phyloP scores from a whole-genome alignment of 371 early-diverging fungal genomes.

The Apophysomyces ossiformis region DNA sequence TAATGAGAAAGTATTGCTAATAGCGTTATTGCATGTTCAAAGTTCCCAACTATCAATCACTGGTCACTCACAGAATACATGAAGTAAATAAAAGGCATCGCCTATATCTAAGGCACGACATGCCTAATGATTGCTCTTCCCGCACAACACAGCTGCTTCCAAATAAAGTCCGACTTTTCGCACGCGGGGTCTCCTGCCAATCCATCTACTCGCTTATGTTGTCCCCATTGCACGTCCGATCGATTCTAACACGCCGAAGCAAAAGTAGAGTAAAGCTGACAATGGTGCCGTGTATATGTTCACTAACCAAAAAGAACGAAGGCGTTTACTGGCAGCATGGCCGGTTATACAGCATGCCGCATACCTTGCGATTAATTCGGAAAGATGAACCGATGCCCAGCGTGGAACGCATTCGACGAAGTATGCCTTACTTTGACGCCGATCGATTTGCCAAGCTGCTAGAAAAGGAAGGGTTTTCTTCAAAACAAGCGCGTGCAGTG shows the following conservation, averaged over 20 bases:
- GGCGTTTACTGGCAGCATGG: background rate
- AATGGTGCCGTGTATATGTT: background rate
- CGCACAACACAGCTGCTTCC: no score
- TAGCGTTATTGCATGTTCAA: no score
- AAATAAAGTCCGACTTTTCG: no score
- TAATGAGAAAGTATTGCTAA: no score
- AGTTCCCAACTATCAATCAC: no score
- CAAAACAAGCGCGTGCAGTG: constrained; percentile 78
- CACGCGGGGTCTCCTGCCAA: no score
- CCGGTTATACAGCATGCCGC: background rate
- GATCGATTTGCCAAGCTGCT: constrained; percentile 75
- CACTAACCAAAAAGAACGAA: background rate
- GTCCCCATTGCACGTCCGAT: background rate
- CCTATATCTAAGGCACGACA: no score
- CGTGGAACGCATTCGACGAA: constrained; percentile 20
- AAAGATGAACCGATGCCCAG: background rate
- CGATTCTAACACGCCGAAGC: background rate
- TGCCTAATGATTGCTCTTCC: no score
- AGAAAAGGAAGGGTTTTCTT: constrained; percentile 77
- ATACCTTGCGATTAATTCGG: background rate
- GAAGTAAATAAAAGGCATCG: no score
- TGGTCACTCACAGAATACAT: no score
- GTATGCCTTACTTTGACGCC: constrained; percentile 71
- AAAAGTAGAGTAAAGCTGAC: background rate
- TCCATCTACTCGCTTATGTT: background rate